Conservation (phyloP, 2,329 filamentous ascomycete species). For the Onygenales sp. region DNA sequence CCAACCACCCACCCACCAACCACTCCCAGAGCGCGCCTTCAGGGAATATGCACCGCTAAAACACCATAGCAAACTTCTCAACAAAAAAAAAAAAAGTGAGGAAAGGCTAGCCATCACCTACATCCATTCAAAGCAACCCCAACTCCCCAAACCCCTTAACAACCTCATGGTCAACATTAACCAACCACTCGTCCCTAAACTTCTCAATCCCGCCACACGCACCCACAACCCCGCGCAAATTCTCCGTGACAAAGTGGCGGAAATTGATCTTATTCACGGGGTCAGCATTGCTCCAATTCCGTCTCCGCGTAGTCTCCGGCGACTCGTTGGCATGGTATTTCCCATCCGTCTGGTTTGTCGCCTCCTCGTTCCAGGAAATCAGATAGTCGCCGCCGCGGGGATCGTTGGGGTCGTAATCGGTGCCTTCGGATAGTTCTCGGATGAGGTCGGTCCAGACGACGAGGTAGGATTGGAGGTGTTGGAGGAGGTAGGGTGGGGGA, state of each 20-base stretch:
- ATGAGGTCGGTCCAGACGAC: conserved; percentile 39
- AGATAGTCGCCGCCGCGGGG: conserved; percentile 30
- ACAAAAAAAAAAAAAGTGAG: background rate
- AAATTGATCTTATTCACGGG: conserved; percentile 35
- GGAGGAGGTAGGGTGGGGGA: conserved; percentile 32
- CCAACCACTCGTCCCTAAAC: conserved; percentile 34
- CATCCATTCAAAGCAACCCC: conserved; percentile 6
- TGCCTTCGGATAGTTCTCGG: conserved; percentile 34
- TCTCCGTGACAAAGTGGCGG: conserved; percentile 34
- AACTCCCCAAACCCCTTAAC: conserved; percentile 19
- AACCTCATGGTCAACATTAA: conserved; percentile 35
- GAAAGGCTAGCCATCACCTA: background rate
- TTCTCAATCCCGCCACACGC: conserved; percentile 31
- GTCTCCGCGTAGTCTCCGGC: conserved; percentile 32
- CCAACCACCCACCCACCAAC: background rate
- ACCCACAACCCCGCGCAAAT: conserved; percentile 29
- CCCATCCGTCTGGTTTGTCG: conserved; percentile 21
- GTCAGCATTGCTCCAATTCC: conserved; percentile 31
- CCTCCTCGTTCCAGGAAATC: conserved; percentile 25
- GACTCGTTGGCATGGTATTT: conserved; percentile 26
- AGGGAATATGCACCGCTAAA: background rate
- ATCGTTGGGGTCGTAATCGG: conserved; percentile 25
- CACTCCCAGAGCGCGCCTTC: no score
- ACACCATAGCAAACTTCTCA: background rate
- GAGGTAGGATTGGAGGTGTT: conserved; percentile 37